A percentile compares a stretch with the other conserved stretches of the same genome.
phyloP scores from a whole-genome alignment of 1,284 basidiomycete species.

The Sporisorium iseilematis-ciliati region DNA sequence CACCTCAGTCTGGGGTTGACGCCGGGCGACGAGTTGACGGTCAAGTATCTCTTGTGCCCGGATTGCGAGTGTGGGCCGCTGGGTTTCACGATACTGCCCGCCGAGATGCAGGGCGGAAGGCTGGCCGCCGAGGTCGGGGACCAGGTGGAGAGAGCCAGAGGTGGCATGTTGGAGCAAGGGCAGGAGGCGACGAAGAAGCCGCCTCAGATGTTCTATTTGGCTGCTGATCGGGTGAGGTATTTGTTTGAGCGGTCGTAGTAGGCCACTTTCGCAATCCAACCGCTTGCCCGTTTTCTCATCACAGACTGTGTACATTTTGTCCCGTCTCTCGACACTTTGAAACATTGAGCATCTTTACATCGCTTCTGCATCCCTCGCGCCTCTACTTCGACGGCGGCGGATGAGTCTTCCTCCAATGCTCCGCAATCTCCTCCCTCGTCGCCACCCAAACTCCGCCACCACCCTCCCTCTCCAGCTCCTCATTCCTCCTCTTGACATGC shows the following conservation, averaged over 20 bases:
- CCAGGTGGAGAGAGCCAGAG: constrained; percentile 35
- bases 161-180: constrained; percentile 19
- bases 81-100: constrained; percentile 61
- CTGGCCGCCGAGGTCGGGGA: constrained; percentile 59
- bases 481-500: constrained; percentile 61
- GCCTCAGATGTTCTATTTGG: constrained; percentile 57
- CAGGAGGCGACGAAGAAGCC: constrained; percentile 28
- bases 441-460: constrained; percentile 71
- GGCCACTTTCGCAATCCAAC: not conserved
- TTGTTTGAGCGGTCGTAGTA: constrained; percentile 41
- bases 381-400: constrained; percentile 58
- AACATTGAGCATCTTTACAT: not conserved
- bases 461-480: constrained; percentile 47
- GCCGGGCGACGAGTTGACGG: constrained; percentile 54
- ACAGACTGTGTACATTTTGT: not conserved
- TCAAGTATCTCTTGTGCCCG: constrained; percentile 67
- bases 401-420: constrained; percentile 68
- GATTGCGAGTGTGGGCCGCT: constrained; percentile 68
- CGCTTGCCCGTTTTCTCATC: not conserved
- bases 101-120: constrained; percentile 52
- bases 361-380: too few species aligned
- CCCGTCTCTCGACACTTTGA: not conserved
- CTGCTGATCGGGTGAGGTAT: constrained; percentile 62
- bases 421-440: constrained; percentile 70
- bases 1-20: constrained; percentile 47